These are phyloP conservation scores for Rhodamnia rubescens DNA, from an alignment of 345 rosid species.

Conservation along the genomic window DNA sequence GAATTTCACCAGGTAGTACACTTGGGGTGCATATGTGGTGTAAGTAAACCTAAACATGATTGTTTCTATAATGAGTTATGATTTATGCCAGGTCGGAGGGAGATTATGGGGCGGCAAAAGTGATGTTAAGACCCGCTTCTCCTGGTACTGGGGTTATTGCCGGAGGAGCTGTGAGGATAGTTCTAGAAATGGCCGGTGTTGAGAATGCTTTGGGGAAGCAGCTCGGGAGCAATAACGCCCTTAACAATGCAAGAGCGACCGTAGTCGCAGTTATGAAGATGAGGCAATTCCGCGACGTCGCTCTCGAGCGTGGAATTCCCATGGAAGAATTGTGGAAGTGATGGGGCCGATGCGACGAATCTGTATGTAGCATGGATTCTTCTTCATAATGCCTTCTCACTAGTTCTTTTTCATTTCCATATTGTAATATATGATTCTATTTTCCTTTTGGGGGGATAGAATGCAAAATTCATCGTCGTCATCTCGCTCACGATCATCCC, in stretches of 20 bases:
- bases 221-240: slow-evolving; percentile 65
- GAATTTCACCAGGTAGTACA: not conserved
- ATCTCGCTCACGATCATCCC: not conserved
- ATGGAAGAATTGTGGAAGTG: slow-evolving; percentile 89
- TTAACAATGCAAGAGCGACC: slow-evolving; percentile 87
- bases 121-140: slow-evolving; percentile 92
- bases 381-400: not conserved
- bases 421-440: not conserved
- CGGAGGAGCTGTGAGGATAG: slow-evolving; percentile 86
- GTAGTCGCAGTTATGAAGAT: slow-evolving; percentile 71
- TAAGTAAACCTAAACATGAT: not conserved
- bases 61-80: not conserved
- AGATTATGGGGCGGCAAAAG: slow-evolving; percentile 76
- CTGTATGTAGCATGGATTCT: not conserved
- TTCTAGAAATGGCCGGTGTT: slow-evolving; percentile 89
- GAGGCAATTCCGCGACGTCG: slow-evolving; percentile 78
- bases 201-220: slow-evolving; percentile 84
- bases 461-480: not conserved
- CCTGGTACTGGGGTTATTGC: slow-evolving; percentile 95
- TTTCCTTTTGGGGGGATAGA: not conserved
- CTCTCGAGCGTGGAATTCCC: slow-evolving; percentile 81
- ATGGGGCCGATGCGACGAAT: not conserved
- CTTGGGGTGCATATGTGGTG: not conserved
- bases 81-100: slow-evolving; percentile 56
- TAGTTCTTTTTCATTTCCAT: not conserved